A percentile compares a stretch with the other conserved stretches of the same genome.
Conservation (phyloP, 2,329 filamentous ascomycete genomes). For the Sclerotinia subarctica region DNA sequence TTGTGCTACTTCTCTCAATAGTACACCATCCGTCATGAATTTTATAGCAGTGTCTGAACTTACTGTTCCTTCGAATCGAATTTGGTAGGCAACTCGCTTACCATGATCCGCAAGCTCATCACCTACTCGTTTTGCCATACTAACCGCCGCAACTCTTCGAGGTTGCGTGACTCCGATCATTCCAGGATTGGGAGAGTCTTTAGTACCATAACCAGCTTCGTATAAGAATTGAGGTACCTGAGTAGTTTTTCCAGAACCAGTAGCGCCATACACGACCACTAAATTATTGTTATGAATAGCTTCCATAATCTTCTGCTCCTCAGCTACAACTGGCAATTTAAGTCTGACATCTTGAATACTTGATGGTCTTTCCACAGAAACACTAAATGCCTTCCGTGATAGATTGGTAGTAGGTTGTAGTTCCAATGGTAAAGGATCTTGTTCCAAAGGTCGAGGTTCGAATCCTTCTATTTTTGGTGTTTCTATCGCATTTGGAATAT, state of each 20-base stretch:
- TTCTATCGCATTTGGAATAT: constrained; percentile 38
- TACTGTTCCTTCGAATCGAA: constrained; percentile 87
- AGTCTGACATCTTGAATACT: constrained; percentile 77
- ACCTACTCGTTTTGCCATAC: constrained; percentile 89
- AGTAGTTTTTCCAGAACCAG: constrained; percentile 96
- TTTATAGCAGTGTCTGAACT: constrained; percentile 83
- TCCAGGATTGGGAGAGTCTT: constrained; percentile 74
- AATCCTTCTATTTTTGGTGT: constrained; percentile 59
- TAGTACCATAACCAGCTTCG: constrained; percentile 85
- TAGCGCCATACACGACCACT: constrained; percentile 89
- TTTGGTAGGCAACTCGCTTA: constrained; percentile 84
- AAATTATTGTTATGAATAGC: constrained; percentile 88
- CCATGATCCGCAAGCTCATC: constrained; percentile 78
- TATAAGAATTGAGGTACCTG: constrained; percentile 96
- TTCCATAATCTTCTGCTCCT: constrained; percentile 98
- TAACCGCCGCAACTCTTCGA: constrained; percentile 89
- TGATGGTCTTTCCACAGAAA: constrained; percentile 64
- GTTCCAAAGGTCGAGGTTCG: constrained; percentile 62
- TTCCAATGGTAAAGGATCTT: constrained; percentile 68
- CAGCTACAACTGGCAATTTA: constrained; percentile 82
- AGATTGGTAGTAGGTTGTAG: constrained; percentile 57
- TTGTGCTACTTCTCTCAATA: constrained; percentile 84
- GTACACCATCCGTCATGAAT: constrained; percentile 98
- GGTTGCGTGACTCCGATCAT: constrained; percentile 96
- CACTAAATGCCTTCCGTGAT: constrained; percentile 70